These are phyloP conservation scores for Coemansia umbellata DNA, from an alignment of 192 early-diverging fungal genomes.

Conservation along the genomic window DNA sequence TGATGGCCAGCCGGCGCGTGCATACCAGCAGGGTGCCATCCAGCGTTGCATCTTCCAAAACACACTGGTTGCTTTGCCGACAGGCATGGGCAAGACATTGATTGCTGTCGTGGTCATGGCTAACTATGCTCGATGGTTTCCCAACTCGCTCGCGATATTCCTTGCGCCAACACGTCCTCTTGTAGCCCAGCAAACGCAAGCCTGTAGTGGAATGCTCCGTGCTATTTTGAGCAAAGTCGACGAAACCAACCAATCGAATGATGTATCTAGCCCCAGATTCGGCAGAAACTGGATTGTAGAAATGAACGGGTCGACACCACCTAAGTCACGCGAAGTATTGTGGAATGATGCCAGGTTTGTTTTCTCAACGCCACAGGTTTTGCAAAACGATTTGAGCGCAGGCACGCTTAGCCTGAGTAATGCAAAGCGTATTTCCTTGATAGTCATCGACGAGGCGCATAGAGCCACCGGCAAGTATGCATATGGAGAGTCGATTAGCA, in stretches of 20 bases:
- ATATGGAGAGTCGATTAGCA: conserved; percentile 68
- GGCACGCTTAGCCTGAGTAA: conserved; percentile 56
- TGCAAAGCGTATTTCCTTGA: conserved; percentile 55
- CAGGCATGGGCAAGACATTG: conserved; percentile 90
- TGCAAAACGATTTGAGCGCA: conserved; percentile 77
- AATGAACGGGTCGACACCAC: conserved; percentile 64
- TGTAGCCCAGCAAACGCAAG: conserved; percentile 87
- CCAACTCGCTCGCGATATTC: conserved; percentile 77
- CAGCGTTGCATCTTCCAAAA: conserved; percentile 72
- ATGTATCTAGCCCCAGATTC: background rate
- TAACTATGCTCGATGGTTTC: conserved; percentile 91
- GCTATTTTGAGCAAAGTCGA: conserved; percentile 61
- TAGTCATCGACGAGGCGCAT: conserved; percentile 95
- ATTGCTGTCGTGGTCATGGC: conserved; percentile 94
- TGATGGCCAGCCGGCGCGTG: conserved; percentile 55
- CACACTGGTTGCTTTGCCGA: conserved; percentile 80
- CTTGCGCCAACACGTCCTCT: conserved; percentile 91
- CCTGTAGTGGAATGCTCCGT: conserved; percentile 71
- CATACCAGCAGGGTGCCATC: conserved; percentile 87
- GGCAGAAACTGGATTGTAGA: conserved; percentile 27
- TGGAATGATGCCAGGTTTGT: conserved; percentile 74
- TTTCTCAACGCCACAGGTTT: conserved; percentile 83
- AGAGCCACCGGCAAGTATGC: conserved; percentile 81
- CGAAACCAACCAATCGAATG: background rate
- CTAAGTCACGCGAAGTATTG: conserved; percentile 50